phyloP scores from a whole-genome alignment of 768 basidiomycete genomes.

The Tremella yokohamensis region DNA sequence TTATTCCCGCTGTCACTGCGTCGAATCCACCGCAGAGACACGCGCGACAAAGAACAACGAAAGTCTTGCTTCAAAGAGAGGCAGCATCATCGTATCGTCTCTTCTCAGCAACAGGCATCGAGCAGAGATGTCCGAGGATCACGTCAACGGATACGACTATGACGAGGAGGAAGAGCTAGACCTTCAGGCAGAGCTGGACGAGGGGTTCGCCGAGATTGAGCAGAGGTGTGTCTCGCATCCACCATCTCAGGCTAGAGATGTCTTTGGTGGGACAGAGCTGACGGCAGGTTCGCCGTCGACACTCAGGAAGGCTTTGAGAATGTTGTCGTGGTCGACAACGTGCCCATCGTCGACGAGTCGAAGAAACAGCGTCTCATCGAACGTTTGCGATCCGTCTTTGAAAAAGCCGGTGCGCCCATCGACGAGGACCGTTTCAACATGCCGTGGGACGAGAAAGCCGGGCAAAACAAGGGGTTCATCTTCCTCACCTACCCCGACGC shows the following conservation, averaged over 20 bases:
- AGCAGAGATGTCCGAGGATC: neutral
- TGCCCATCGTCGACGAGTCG: constrained; percentile 80
- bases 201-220: constrained; percentile 43
- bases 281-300: constrained; percentile 72
- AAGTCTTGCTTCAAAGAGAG: neutral
- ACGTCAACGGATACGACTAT: constrained; percentile 16
- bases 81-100: neutral
- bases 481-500: constrained; percentile 59
- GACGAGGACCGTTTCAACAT: constrained; percentile 74
- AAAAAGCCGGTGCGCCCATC: constrained; percentile 71
- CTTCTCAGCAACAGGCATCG: neutral
- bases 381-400: constrained; percentile 79
- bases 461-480: constrained; percentile 89
- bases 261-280: neutral
- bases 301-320: constrained; percentile 85
- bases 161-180: constrained; percentile 42
- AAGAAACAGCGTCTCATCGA: constrained; percentile 77
- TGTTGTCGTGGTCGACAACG: constrained; percentile 84
- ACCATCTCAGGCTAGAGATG: neutral
- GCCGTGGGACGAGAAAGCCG: constrained; percentile 78
- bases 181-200: constrained; percentile 40
- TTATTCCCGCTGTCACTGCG: no score
- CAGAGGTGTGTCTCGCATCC: constrained; percentile 28
- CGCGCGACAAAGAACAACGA: neutral
- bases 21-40: no score